Evolutionary conservation across 2,329 filamentous ascomycete species (phyloP), one percentile per base, ranked within the genome.

Genomic region (Pezicula neosporulosa): DNA sequence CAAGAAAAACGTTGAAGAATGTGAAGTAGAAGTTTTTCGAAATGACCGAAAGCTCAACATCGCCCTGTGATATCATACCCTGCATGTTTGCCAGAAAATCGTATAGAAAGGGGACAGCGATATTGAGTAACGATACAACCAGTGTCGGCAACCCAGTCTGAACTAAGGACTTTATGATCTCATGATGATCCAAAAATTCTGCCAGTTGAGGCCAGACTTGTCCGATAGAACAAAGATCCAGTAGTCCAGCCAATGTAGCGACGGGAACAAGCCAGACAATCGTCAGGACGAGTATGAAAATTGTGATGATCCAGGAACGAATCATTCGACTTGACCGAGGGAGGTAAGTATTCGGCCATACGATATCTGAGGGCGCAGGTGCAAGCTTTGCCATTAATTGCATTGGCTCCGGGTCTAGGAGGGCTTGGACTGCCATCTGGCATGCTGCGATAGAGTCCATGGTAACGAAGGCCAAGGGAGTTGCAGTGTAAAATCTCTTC

Each of bases 1-100:
- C 83, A 47, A 97, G 81, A 71, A 99, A 99, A 51, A 97, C 90
- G 71, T 99, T 99, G 81, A 99, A 97, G 71, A 99, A 99, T 9
- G 89, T 92, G 68, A 99, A 99, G 77, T 97, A 96, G 73, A 97
- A 99, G 70, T 97, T 99, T 74, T 99, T 99, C 49, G 90, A 96
- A 58, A 99, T 93, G 42, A 95, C 79, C 0, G 94, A 97, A 6
- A 99, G 78, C 69, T 97, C 94, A 19, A 99, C 86, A 56, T 99
- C 94, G 42, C 90, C 90, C 61, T 91, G 89, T 0, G 94, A 97
- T 47, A 96, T 90, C 85, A 95, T 95, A 45, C 94, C 94, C 73
- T 99, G 94, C 48, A 83, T 80, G 66, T 92, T 92, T 3, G 93
- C 90, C 10, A 99, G 80, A 75, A 86, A 97, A 61, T 96, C 91